Base-by-base conservation (phyloP, 352 stramenopile species). In the Phytopythium litorale region DNA sequence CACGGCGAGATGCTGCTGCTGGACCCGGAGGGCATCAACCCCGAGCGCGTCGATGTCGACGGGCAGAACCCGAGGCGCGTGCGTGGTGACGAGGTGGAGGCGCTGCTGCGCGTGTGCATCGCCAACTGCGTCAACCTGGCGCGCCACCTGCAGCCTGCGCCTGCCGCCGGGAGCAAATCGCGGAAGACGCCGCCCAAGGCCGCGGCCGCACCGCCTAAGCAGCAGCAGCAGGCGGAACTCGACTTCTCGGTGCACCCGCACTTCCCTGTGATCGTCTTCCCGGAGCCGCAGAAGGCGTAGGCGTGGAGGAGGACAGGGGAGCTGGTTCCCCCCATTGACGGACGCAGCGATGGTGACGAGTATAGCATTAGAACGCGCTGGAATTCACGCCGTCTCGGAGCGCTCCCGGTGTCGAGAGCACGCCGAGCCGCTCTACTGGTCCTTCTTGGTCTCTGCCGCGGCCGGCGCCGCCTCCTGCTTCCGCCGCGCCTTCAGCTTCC, bases 221-320 rank as follows among this genome's bases (percentile, higher is more conserved):
- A 49, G 40, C 40, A 49, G 40, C 40, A 45, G 18, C 62, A 62
- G 30, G 71, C 76, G 56, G 63, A 75, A 54, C 72, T 91, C 7
- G 78, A 92, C 58, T 91, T 90, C 51, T 75, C 76, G 28, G 69
- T 75, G 51, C 84, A 92, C 58, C 79, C 81, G 30, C 81, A 91
- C 51, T 92, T 90, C 60, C 80, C 83, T 0, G 70, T 89, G 15
- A 64, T 89, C 16, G 46, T 67, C n/a, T 85, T 90, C 56, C 56
- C 63, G 7, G 58, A 65, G 42, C 54, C 30, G 30, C 65, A 72
- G 52, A 57, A 60, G 54, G 32, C 52, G 23, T 58, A 58, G 52
- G 46, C 50, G 50, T 25, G n/a, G 42, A 49, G 42, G 9, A 23
- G 42, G 42, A 16, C 0, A 49, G 19, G 21, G 42, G 42, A 49